Base-by-base conservation (phyloP, 768 basidiomycete species). In the Cystobasidium onofrii region DNA sequence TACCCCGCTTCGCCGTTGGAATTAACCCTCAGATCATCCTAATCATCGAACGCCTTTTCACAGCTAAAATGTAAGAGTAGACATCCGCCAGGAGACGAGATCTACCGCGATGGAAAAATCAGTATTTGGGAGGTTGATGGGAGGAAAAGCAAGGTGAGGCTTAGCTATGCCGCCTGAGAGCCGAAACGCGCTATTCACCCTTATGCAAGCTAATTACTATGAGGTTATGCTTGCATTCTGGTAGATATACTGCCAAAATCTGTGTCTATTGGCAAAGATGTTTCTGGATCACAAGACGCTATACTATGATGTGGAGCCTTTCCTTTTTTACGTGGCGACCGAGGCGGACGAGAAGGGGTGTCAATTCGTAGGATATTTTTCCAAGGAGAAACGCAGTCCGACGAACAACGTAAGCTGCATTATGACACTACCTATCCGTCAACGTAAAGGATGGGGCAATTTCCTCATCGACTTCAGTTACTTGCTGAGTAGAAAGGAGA, bases 361-460 rank as follows among this genome's bases (percentile, higher is more conserved):
- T 33, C 88, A 90, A 66, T 99, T 99, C 79, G 90, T 99, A 66
- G 96, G 96, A 9, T 99, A 99, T 81, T 99, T 99, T 80, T 91
- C 90, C 83, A 99, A 99, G 82, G 96, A 99, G 85, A 99, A 99
- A 83, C 85, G 91, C 65, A 94, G 92, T 80, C 89, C 89, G 70
- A 93, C 92, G 82, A 90, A 92, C 81, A 99, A 99, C 83, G 88
- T 99, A 77, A 95, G 92, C 81, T 99, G 96, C 84, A 99, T 99
- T 80, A 97, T 99, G 94, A 98, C 96, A 20, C 83, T 99, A 23
- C 96, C 96, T 0, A 90, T 97, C 44, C 84, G 93, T 76, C 95
- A 97, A 82, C 84, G 95, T 76, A 88, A 90, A 81, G 96, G 96
- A 0, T 99, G 95, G 94, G 96, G 96, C 15, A 92, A 92, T 81